Evolutionary conservation across 2,329 filamentous ascomycete species (phyloP).

Genomic region (Colletotrichum horii): DNA sequence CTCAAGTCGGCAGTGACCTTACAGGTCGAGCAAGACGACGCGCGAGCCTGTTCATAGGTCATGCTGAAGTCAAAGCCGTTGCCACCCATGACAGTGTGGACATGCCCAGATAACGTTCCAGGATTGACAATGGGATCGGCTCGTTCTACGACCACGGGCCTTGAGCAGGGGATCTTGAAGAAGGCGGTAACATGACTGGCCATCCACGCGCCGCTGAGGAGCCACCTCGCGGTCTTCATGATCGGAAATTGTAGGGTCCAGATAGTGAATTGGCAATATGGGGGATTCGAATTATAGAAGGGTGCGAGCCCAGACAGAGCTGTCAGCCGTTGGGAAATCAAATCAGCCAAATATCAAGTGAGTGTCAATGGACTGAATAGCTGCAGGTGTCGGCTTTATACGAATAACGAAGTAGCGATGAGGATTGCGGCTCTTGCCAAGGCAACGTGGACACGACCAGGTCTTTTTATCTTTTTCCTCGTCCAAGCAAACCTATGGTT

Average conservation of each 20-base stretch:
- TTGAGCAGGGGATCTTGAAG: slow-evolving; percentile 21
- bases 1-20: slow-evolving; percentile 65
- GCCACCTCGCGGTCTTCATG: background rate
- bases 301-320: background rate
- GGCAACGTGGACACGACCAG: background rate
- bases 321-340: background rate
- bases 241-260: background rate
- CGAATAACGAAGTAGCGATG: background rate
- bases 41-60: slow-evolving; percentile 55
- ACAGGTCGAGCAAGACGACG: slow-evolving; percentile 69
- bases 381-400: background rate
- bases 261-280: background rate
- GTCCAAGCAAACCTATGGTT: background rate
- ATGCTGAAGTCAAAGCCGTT: slow-evolving; percentile 63
- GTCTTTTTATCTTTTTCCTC: background rate
- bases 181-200: slow-evolving; percentile 6
- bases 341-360: background rate
- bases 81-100: slow-evolving; percentile 68
- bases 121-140: slow-evolving; percentile 65
- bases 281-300: background rate
- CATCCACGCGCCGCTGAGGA: background rate
- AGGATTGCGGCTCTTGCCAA: too few relatives aligned
- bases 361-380: background rate
- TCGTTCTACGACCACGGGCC: slow-evolving; percentile 40
- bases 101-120: slow-evolving; percentile 57